These are phyloP conservation scores for Xylariaceae sp. DNA, from an alignment of 2,329 filamentous ascomycete species.

Conservation along the genomic window DNA sequence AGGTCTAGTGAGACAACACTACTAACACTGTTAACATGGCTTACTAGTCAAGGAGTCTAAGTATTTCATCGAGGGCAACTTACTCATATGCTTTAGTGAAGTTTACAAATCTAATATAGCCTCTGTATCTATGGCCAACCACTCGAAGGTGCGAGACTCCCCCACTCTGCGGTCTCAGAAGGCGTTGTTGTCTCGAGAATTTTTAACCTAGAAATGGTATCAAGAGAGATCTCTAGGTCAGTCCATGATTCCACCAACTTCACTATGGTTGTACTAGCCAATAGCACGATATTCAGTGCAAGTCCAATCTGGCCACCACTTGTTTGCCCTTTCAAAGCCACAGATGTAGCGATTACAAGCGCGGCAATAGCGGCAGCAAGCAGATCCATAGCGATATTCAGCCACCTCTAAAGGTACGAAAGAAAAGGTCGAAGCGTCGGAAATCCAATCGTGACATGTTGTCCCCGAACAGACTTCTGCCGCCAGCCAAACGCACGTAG, in stretches of 20 bases:
- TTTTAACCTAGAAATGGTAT: constrained; percentile 39
- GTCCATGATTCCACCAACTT: constrained; percentile 39
- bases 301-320: constrained; percentile 39
- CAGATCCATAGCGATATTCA: constrained; percentile 53
- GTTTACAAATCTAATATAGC: no score
- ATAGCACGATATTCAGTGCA: constrained; percentile 40
- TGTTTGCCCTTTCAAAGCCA: constrained; percentile 21
- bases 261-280: constrained; percentile 41
- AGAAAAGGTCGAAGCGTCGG: constrained; percentile 53
- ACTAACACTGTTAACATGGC: no score
- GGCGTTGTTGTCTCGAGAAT: constrained; percentile 31
- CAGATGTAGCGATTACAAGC: constrained; percentile 33
- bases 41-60: no score
- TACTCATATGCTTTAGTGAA: no score
- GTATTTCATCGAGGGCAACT: no score
- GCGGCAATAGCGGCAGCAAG: constrained; percentile 51
- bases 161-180: constrained; percentile 18
- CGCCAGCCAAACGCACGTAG: constrained; percentile 52
- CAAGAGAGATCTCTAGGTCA: constrained; percentile 40
- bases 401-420: constrained; percentile 55
- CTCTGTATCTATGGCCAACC: no score
- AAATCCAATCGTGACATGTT: constrained; percentile 44
- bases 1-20: no score
- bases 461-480: constrained; percentile 16
- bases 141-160: constrained; percentile 1